Evolutionary conservation across 148 eudicot species (phyloP).

Genomic region (Polygonum aviculare): DNA sequence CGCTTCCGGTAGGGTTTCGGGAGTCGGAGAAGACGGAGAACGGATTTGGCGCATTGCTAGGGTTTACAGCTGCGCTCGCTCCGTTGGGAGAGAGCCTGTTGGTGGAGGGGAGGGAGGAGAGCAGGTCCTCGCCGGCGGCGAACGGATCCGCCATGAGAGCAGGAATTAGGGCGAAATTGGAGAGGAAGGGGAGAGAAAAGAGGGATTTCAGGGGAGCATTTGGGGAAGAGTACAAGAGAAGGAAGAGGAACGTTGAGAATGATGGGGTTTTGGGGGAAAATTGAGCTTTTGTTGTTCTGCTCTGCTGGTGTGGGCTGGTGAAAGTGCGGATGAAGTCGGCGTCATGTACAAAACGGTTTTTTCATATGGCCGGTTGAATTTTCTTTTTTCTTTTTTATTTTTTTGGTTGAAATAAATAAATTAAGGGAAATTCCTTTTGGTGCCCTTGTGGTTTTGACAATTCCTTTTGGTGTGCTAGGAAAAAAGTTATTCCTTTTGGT

Average conservation of each 20-base stretch:
- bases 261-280: background rate
- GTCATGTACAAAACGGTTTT: background rate
- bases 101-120: conserved; percentile 18
- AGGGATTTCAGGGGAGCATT: background rate
- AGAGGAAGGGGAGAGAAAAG: too few relatives aligned
- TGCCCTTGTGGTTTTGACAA: too few relatives aligned
- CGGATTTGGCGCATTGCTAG: background rate
- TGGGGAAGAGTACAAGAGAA: background rate
- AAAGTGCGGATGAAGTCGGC: background rate
- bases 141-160: conserved; percentile 25
- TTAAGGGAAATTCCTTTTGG: too few relatives aligned
- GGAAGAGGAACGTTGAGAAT: background rate
- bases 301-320: background rate
- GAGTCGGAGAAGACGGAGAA: conserved; percentile 6
- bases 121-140: conserved; percentile 22
- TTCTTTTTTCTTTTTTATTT: background rate
- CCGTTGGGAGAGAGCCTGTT: conserved; percentile 1
- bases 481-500: too few relatives aligned
- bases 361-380: conserved; percentile 7
- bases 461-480: too few relatives aligned
- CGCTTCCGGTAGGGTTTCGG: background rate
- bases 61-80: background rate
- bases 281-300: background rate
- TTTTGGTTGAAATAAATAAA: background rate
- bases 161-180: background rate